Evolutionary conservation across 1,284 basidiomycete species (phyloP), one percentile per base, ranked within the genome.

Genomic region (Trametes sp.): DNA sequence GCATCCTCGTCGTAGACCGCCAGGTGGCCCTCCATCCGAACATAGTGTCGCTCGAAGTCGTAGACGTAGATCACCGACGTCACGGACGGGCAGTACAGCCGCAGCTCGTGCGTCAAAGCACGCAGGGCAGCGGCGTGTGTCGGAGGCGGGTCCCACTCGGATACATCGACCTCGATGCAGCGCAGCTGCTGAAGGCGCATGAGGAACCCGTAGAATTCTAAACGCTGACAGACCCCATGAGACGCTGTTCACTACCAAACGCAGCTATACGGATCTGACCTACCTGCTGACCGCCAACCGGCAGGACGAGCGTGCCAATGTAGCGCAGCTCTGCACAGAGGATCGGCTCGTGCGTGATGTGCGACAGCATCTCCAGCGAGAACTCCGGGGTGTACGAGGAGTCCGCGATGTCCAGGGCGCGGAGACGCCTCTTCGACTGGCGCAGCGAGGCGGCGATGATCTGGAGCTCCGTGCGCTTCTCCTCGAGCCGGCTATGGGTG

Each of bases 111-210:
- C 4, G 82, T 81, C 9, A 89, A 74, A 2, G 86, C 84, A 14
- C 85, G 82, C 51, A 87, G 73, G 1, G 87, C 87, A 13, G 80
- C 74, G 1, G 79, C 78, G 46, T 81, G 77, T 21, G 77, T 73
- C 9, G 86, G 87, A 4, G 82, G 72, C 7, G 87, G 88, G 6
- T 81, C 80, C 88, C 88, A 90, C 50, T 84, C 82, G 16, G 84
- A 83, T 24, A 89, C 78, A 42, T 89, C 88, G 16, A 89, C 75
- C 65, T 89, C 88, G 45, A 87, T 69, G 62, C 83, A 85, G 63
- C 80, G 76, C 13, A 89, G 77, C 26, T 72, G 74, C 4, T 75
- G 77, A 21, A 89, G 76, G 24, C 77, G 80, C 77, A 84, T 83
- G 58, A 90, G 78, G 41, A 84, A 74, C 4, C 82, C 84, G 65